Percentiles rank a stretch among this genome's conserved stretches.
Conservation (phyloP, 176 grass and related monocot genomes). For the Calamus simplicifolius region DNA sequence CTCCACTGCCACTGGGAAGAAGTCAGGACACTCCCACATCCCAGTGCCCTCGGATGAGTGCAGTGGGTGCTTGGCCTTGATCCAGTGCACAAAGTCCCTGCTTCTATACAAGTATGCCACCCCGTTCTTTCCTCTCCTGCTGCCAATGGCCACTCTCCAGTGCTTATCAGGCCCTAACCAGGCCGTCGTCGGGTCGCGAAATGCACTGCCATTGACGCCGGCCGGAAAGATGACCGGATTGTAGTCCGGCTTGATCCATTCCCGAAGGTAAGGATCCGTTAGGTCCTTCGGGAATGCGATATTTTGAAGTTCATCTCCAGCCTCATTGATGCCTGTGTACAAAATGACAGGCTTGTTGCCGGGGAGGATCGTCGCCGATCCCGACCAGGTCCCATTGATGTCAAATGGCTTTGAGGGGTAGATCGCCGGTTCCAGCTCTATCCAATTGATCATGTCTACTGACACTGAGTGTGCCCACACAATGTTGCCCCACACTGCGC, state of each 20-base stretch:
- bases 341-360: conserved; percentile 29
- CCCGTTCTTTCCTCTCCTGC: conserved; percentile 9
- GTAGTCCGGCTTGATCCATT: conserved; percentile 47
- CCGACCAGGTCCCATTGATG: conserved; percentile 43
- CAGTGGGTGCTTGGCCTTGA: conserved; percentile 44
- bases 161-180: conserved; percentile 12
- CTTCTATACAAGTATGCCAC: conserved; percentile 60
- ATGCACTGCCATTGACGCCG: not conserved
- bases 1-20: conserved; percentile 40
- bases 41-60: conserved; percentile 43
- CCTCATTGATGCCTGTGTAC: conserved; percentile 38
- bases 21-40: conserved; percentile 92
- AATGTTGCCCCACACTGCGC: conserved; percentile 38
- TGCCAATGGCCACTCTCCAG: conserved; percentile 59
- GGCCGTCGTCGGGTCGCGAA: not conserved
- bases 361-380: conserved; percentile 37
- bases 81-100: conserved; percentile 51
- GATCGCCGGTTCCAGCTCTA: conserved; percentile 36
- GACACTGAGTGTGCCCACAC: conserved; percentile 78
- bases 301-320: conserved; percentile 39
- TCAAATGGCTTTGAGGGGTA: conserved; percentile 43
- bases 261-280: conserved; percentile 28
- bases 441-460: conserved; percentile 65
- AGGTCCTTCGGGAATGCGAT: conserved; percentile 48
- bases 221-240: conserved; percentile 45